Percentiles rank a stretch among this genome's conserved stretches.
Conservation (phyloP, 2,329 filamentous ascomycete genomes). For the Bipolaris bicolor region DNA sequence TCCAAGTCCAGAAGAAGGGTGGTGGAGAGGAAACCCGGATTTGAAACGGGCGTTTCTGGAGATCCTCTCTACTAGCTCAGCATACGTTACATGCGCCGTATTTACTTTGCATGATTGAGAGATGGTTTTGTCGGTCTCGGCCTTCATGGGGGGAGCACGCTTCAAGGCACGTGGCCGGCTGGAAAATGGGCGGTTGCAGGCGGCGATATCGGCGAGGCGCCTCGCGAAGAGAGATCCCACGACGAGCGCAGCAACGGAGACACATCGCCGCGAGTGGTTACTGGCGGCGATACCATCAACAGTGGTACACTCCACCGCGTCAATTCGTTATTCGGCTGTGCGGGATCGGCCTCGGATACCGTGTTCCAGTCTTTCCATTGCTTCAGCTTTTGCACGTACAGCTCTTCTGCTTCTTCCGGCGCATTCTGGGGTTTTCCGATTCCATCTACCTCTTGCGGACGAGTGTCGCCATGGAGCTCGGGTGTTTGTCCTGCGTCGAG, state of each 20-base stretch:
- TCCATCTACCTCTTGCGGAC: constrained; percentile 26
- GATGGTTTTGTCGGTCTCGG: not conserved
- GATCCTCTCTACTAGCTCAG: too few relatives aligned
- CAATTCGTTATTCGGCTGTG: not conserved
- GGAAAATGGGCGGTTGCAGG: constrained; percentile 17
- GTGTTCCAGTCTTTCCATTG: constrained; percentile 20
- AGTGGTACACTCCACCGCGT: constrained; percentile 3
- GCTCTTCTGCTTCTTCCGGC: constrained; percentile 16
- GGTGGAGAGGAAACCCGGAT: too few relatives aligned
- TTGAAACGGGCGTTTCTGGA: too few relatives aligned
- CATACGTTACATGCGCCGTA: too few relatives aligned
- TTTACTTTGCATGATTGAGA: too few relatives aligned
- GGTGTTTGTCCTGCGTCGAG: constrained; percentile 28
- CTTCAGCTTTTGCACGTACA: constrained; percentile 11
- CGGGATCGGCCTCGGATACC: constrained; percentile 5
- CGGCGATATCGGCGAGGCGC: constrained; percentile 11
- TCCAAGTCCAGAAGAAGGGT: not conserved
- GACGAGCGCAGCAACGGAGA: constrained; percentile 19
- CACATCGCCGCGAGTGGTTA: constrained; percentile 7
- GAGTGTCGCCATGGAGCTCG: constrained; percentile 25
- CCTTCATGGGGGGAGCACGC: too few relatives aligned
- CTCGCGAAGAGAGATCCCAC: constrained; percentile 3
- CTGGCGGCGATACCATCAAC: constrained; percentile 12
- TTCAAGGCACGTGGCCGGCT: constrained; percentile 2
- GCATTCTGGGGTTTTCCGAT: constrained; percentile 1